Base-by-base conservation (phyloP, 2,329 filamentous ascomycete species). In the Ophiostoma montium region DNA sequence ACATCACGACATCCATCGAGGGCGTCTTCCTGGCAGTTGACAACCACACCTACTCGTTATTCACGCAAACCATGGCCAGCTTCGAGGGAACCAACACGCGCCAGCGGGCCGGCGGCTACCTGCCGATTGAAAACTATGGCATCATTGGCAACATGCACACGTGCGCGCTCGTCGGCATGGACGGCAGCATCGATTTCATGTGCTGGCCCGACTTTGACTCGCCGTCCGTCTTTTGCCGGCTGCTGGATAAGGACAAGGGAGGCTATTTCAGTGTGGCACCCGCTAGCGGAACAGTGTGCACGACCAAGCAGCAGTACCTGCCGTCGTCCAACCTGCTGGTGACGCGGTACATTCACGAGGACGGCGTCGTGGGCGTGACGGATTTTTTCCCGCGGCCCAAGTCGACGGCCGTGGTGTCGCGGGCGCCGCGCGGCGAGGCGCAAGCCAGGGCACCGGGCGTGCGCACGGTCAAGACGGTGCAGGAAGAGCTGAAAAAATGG, bases 201-300 rank as follows among this genome's bases (percentile, higher is more conserved):
- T 87, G 82, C 63, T 88, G 82, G 84, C 84, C 83, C 3, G 78
- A 86, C 56, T 88, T 88, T 60, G 84, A 88, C 62, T 86, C 83
- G 6, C 83, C 84, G 0, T 81, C 80, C 0, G 65, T 88, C 46
- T 88, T 88, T 61, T 86, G 82, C 59, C 76, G 83, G 36, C 70
- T 88, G 15, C 65, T 88, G 3, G 84, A 88, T 63, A 82, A 84
- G 59, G 68, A 83, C 56, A 86, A 82, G 59, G 84, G 84, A 21
- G 84, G 84, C 0, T 76, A 82, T 61, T 87, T 86, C 63, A 78
- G 72, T 55, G 82, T 88, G 55, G 64, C 72, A n/a, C 73, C 77
- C n/a, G n/a, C n/a, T n/a, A n/a, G 19, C 70, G 71, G 68, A 10
- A 60, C 73, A 23, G 66, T 66, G 7, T 79, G 72, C 57, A 85